Evolutionary conservation across 208 protist species (phyloP), one percentile per base, ranked within the genome.

Genomic region (Crithidia sp.): DNA sequence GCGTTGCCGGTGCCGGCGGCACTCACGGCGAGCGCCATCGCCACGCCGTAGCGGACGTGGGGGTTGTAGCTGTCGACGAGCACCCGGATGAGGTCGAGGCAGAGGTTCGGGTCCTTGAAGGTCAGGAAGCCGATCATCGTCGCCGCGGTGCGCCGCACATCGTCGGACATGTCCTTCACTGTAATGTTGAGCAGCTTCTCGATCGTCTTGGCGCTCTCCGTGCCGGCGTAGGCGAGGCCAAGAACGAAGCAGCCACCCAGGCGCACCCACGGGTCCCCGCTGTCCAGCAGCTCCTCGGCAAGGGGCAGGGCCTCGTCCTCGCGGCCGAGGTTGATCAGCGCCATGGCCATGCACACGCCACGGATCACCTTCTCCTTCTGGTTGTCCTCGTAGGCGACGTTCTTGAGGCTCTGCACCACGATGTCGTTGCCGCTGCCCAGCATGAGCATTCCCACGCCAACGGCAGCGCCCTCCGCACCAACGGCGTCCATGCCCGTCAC

Each of bases 311-410:
- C 97, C 71, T 95, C 90, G 69, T 99, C 96, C 78, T 99, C 98
- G 40, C 94, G 88, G 28, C 98, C 99, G 69, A 99, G 98, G 83
- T 98, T 95, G 60, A 99, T 95, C 9, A 99, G 77, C 16, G 98
- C 96, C 41, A 99, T 79, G 41, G 97, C 98, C 81, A 99, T 95
- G 39, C 93, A 92, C 7, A 98, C 77, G 28, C 98, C 98, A 41
- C 99, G 97, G 70, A 99, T 99, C 58, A 99, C 99, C 90, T 99
- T 99, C 85, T 99, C 99, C 83, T 99, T 99, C 82, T 99, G 91
- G 45, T 98, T 99, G 66, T 99, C 97, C 74, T 99, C 92, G 40
- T 76, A 79, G 12, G 90, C 96, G 16, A 97, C 95, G 63, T 90
- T 87, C 50, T 98, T 75, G 86, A 99, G 96, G 57, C 97, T 97